Evolutionary conservation across 192 early-diverging fungal genomes (phyloP).

Genomic region (Podila epigama): DNA sequence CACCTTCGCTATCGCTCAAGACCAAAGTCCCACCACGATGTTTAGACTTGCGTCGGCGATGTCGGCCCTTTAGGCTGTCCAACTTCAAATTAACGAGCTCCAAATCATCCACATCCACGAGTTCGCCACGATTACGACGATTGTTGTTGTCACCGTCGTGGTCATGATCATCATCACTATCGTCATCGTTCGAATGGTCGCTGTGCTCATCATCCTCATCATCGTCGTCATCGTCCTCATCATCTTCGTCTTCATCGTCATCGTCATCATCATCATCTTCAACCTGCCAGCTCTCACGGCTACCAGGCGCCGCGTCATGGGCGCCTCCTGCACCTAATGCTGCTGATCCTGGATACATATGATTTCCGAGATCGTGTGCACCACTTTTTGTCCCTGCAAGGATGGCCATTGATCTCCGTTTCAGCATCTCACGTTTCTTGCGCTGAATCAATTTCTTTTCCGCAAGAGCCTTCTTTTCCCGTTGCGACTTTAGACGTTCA

Average conservation of each 20-base stretch:
- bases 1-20: constrained; percentile 14
- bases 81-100: neutral
- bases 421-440: constrained; percentile 28
- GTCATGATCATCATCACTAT: neutral
- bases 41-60: neutral
- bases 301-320: neutral
- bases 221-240: neutral
- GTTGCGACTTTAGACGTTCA: constrained; percentile 6
- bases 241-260: neutral
- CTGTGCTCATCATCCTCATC: neutral
- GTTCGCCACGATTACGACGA: too few species aligned
- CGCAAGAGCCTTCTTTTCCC: constrained; percentile 3
- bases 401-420: constrained; percentile 23
- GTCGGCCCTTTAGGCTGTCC: neutral
- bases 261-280: constrained; percentile 17
- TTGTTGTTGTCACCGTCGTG: neutral
- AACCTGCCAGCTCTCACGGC: constrained; percentile 1
- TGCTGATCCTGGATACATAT: too few species aligned
- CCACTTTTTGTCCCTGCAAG: neutral
- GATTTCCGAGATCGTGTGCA: neutral
- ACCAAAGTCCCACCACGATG: constrained; percentile 1
- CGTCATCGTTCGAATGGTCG: neutral
- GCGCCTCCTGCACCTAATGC: neutral
- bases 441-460: constrained; percentile 15
- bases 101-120: neutral